These are phyloP conservation scores for Trametes cinnabarina DNA, from an alignment of 768 basidiomycete genomes.

Conservation along the genomic window DNA sequence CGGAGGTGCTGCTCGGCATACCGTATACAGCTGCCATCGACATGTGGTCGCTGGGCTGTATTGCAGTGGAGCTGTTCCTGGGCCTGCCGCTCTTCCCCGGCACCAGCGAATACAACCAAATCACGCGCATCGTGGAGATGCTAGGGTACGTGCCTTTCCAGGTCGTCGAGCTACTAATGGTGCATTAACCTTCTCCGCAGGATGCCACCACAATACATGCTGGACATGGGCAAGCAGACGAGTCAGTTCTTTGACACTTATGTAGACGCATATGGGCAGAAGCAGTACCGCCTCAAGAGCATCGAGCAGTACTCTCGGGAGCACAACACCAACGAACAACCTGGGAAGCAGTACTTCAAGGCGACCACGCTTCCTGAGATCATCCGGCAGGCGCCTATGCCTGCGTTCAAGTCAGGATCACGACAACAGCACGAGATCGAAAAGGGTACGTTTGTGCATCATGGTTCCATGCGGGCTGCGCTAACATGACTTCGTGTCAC, in stretches of 20 bases:
- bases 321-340: slow-evolving; percentile 94
- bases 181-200: slow-evolving; percentile 39
- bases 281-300: slow-evolving; percentile 85
- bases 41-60: slow-evolving; percentile 99
- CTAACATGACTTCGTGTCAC: slow-evolving; percentile 7
- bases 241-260: slow-evolving; percentile 87
- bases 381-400: slow-evolving; percentile 93
- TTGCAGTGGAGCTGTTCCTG: slow-evolving; percentile 96
- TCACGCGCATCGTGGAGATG: slow-evolving; percentile 97
- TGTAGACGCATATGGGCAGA: slow-evolving; percentile 71
- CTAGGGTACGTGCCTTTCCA: slow-evolving; percentile 67
- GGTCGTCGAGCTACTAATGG: neutral
- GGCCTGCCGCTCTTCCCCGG: slow-evolving; percentile 96
- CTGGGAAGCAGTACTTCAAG: slow-evolving; percentile 98
- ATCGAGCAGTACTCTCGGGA: slow-evolving; percentile 95
- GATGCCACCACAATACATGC: slow-evolving; percentile 86
- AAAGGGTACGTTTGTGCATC: slow-evolving; percentile 71
- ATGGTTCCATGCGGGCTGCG: neutral
- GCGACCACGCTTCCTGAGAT: slow-evolving; percentile 92
- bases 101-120: slow-evolving; percentile 98
- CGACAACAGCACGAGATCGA: slow-evolving; percentile 71
- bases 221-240: slow-evolving; percentile 95
- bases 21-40: slow-evolving; percentile 95
- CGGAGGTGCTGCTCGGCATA: slow-evolving; percentile 93
- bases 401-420: slow-evolving; percentile 74